Percentiles rank a stretch among this genome's conserved stretches.
phyloP scores from a whole-genome alignment of 2,329 filamentous ascomycete species.

The Dothideomycetes sp. region DNA sequence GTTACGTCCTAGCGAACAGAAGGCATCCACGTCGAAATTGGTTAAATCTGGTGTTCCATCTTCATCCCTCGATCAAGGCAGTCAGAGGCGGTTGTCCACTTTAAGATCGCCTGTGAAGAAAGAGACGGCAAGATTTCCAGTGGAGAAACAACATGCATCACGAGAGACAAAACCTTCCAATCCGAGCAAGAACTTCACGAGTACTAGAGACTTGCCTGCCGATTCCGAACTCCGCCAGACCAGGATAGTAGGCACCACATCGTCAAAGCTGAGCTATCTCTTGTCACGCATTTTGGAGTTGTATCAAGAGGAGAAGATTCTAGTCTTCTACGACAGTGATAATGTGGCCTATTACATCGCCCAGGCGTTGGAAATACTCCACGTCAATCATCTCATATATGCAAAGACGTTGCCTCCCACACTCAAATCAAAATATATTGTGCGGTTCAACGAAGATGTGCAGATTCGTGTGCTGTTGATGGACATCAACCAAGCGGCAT shows the following conservation, averaged over 20 bases:
- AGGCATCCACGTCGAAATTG: conserved; percentile 20
- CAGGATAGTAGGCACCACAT: conserved; percentile 67
- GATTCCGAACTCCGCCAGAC: conserved; percentile 50
- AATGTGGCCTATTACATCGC: conserved; percentile 82
- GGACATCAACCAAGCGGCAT: conserved; percentile 82
- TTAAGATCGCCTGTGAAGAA: conserved; percentile 13
- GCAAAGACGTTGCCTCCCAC: conserved; percentile 52
- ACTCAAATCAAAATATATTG: conserved; percentile 64
- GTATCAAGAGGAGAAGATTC: conserved; percentile 68
- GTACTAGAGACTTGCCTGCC: conserved; percentile 24
- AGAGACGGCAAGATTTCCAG: conserved; percentile 16
- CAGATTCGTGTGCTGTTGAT: conserved; percentile 74
- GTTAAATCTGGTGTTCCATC: conserved; percentile 33
- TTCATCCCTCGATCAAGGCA: too few species aligned
- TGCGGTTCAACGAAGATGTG: conserved; percentile 62
- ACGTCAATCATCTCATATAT: conserved; percentile 57
- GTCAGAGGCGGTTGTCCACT: too few species aligned
- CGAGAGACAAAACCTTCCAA: too few species aligned
- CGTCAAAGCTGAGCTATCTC: conserved; percentile 79
- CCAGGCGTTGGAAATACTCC: conserved; percentile 65
- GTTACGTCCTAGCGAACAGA: conserved; percentile 18
- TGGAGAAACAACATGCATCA: conserved; percentile 29
- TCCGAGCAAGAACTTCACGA: too few species aligned
- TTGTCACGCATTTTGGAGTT: conserved; percentile 62
- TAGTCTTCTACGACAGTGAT: conserved; percentile 86